These are phyloP conservation scores for Fusarium domesticum DNA, from an alignment of 2,329 filamentous ascomycete species.

Conservation along the genomic window DNA sequence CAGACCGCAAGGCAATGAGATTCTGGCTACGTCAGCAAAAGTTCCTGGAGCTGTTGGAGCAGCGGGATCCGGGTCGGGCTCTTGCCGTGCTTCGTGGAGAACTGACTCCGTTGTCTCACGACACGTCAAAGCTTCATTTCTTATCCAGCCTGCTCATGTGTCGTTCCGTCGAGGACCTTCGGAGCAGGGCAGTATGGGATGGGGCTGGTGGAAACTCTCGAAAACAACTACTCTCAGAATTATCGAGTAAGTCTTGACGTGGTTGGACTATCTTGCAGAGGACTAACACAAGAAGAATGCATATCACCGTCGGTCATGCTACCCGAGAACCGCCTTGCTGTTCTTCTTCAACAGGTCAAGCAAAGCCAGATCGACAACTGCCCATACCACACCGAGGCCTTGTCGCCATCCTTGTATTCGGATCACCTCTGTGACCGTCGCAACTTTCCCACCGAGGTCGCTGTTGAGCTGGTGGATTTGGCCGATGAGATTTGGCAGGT, in stretches of 20 bases:
- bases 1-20: constrained; percentile 75
- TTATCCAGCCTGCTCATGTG: constrained; percentile 93
- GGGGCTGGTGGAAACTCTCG: constrained; percentile 74
- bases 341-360: constrained; percentile 80
- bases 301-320: constrained; percentile 98
- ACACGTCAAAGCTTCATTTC: constrained; percentile 72
- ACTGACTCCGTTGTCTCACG: constrained; percentile 79
- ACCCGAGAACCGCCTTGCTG: constrained; percentile 81
- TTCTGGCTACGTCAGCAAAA: constrained; percentile 93
- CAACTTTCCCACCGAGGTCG: constrained; percentile 72
- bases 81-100: constrained; percentile 83
- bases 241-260: constrained; percentile 65
- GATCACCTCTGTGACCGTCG: constrained; percentile 81
- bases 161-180: constrained; percentile 71
- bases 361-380: constrained; percentile 78
- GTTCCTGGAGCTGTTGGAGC: constrained; percentile 85
- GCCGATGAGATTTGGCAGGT: constrained; percentile 88
- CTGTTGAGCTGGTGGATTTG: constrained; percentile 69
- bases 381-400: constrained; percentile 79
- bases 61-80: constrained; percentile 67
- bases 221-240: constrained; percentile 68
- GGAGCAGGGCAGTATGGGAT: constrained; percentile 77
- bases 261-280: background rate
- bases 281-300: constrained; percentile 55
- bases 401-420: constrained; percentile 79